Evolutionary conservation across 1,284 basidiomycete genomes (phyloP), one percentile per base, ranked within the genome.

Genomic region (Fomitopsis pinicola): DNA sequence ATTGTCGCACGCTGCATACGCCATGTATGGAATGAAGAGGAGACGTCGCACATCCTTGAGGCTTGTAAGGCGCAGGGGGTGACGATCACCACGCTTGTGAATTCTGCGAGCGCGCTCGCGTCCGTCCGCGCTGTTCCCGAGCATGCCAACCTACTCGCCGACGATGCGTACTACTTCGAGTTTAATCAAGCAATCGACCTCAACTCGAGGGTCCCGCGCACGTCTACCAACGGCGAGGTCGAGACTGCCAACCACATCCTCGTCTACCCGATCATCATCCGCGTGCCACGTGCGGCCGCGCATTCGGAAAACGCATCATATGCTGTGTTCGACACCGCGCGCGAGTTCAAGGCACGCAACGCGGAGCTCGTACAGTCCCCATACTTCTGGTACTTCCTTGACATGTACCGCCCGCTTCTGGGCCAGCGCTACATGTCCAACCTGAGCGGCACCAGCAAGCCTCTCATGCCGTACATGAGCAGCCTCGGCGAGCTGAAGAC

Each of bases 31-130:
- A 54, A 40, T 0, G 19, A 6, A 4, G 30, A 40, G 15, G 50
- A 59, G 38, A 54, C 50, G 6, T 6, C 28, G 5, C 15, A 28
- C 8, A 59, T 59, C 58, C 26, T 59, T 10, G 10, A 28, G 5
- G 58, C 50, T 26, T 59, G 58, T 40, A 53, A 54, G 14, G 58
- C 58, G 5, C 48, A 45, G 6, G 58, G 40, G 30, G 58, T 59
- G 38, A 59, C 58, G 14, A 40, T 59, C 42, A 59, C 58, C 12
- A 50, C 53, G 14, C 50, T 59, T 26, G 38, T 15, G 10, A 59
- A 38, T 30, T 12, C 35, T 28, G 52, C 52, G 12, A 12, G 33
- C 19, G 52, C 52, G 3, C 26, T 53, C 30, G 52, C 52, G 2
- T 36, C 52, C 19, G 52, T 53, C 14, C 35, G 19, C 28, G 33